phyloP scores from a whole-genome alignment of 305 asterid species.

The Fraxinus angustifolia region DNA sequence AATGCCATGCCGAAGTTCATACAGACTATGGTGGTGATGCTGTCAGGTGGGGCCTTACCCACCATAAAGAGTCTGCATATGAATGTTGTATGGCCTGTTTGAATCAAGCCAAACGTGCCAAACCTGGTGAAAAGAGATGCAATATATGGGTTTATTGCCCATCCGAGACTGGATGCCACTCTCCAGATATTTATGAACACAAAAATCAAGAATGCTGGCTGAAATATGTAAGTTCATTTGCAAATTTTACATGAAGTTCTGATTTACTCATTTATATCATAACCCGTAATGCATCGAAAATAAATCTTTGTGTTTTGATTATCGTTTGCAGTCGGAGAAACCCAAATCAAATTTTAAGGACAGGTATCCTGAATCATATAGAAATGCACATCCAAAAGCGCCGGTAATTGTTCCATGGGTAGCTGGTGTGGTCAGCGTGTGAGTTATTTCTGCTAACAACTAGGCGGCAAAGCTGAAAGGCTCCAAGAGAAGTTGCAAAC shows the following conservation, averaged over 20 bases:
- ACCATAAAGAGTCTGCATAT: conserved; percentile 83
- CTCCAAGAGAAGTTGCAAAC: background rate
- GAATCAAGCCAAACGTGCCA: conserved; percentile 68
- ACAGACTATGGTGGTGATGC: conserved; percentile 88
- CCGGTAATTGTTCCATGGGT: conserved; percentile 79
- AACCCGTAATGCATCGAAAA: background rate
- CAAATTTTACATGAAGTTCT: background rate
- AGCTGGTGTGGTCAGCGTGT: conserved; percentile 56
- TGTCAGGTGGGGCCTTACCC: conserved; percentile 87
- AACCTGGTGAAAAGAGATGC: conserved; percentile 60
- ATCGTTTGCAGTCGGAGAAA: conserved; percentile 57
- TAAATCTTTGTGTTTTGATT: background rate
- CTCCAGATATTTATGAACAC: conserved; percentile 80
- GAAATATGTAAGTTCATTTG: conserved; percentile 57
- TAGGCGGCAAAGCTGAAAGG: conserved; percentile 6
- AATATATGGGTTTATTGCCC: conserved; percentile 92
- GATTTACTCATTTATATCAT: background rate
- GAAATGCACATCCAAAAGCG: conserved; percentile 67
- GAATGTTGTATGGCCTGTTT: conserved; percentile 93
- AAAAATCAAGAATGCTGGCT: conserved; percentile 88
- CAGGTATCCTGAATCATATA: conserved; percentile 62
- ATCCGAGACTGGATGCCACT: conserved; percentile 64
- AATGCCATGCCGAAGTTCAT: conserved; percentile 74
- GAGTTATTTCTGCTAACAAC: conserved; percentile 19
- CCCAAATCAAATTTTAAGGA: conserved; percentile 69